A percentile compares a stretch with the other conserved stretches of the same genome.
Evolutionary conservation across 768 basidiomycete genomes (phyloP).

Genomic region (Tricholoma saponaceum): DNA sequence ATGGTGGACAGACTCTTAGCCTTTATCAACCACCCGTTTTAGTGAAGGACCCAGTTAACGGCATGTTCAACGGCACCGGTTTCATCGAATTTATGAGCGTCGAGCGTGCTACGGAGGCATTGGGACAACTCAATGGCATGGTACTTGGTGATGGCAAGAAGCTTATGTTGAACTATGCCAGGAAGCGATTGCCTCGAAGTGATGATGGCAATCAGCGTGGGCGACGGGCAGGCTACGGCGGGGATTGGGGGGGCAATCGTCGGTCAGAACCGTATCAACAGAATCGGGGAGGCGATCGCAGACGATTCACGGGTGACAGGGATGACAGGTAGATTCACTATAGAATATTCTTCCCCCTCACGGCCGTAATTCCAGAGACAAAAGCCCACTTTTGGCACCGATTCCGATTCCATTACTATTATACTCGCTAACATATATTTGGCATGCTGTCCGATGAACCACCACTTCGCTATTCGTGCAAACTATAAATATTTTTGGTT

Average conservation of each 20-base stretch:
- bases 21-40: background rate
- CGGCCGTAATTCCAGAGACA: background rate
- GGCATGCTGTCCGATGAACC: background rate
- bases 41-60: slow-evolving; percentile 32
- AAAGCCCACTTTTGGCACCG: background rate
- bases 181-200: slow-evolving; percentile 11
- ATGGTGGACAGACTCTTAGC: background rate
- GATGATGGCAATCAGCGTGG: background rate
- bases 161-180: slow-evolving; percentile 39
- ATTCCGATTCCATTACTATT: too few species aligned
- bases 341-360: background rate
- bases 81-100: slow-evolving; percentile 52
- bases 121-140: slow-evolving; percentile 37
- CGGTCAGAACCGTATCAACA: background rate
- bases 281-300: background rate
- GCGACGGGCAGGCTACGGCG: background rate
- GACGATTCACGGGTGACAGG: background rate
- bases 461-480: background rate
- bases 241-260: slow-evolving; percentile 4
- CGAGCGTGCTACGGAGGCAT: slow-evolving; percentile 44
- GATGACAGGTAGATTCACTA: background rate
- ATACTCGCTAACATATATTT: background rate
- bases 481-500: background rate
- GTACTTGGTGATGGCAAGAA: slow-evolving; percentile 29
- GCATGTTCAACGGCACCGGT: slow-evolving; percentile 28